phyloP scores from a whole-genome alignment of 306 rosid genomes.

The Trifolium repens region DNA sequence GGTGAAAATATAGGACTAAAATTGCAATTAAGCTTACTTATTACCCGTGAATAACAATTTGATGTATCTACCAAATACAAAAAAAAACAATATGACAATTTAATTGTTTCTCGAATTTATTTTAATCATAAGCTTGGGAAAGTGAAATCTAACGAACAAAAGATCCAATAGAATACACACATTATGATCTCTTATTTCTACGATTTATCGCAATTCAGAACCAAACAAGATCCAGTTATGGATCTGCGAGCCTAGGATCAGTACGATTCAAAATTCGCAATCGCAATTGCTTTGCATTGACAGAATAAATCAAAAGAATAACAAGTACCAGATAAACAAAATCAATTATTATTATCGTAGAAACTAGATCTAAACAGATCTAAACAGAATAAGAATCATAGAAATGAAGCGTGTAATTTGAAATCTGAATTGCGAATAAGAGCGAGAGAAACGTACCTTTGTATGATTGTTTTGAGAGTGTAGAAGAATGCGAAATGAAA shows the following conservation, averaged over 20 bases:
- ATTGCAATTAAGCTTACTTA: too few species aligned
- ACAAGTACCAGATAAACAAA: not conserved
- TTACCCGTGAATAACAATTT: too few species aligned
- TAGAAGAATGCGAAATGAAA: conserved; percentile 32
- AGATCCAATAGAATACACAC: not conserved
- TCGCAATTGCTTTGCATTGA: not conserved
- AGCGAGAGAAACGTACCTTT: conserved; percentile 21
- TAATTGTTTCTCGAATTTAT: not conserved
- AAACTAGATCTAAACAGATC: not conserved
- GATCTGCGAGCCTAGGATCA: not conserved
- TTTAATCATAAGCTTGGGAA: not conserved
- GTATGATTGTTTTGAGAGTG: not conserved
- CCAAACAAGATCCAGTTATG: not conserved
- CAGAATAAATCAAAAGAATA: not conserved
- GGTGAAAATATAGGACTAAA: too few species aligned
- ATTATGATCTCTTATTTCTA: not conserved
- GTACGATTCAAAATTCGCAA: not conserved
- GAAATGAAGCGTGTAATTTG: not conserved
- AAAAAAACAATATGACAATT: too few species aligned
- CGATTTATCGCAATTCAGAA: not conserved
- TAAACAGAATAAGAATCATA: not conserved
- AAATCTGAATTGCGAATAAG: not conserved
- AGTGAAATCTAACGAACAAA: not conserved
- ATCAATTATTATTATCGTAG: not conserved
- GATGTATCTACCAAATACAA: not conserved